Conservation (phyloP, 169 alveolate species). For the Plasmodium vivax region DNA sequence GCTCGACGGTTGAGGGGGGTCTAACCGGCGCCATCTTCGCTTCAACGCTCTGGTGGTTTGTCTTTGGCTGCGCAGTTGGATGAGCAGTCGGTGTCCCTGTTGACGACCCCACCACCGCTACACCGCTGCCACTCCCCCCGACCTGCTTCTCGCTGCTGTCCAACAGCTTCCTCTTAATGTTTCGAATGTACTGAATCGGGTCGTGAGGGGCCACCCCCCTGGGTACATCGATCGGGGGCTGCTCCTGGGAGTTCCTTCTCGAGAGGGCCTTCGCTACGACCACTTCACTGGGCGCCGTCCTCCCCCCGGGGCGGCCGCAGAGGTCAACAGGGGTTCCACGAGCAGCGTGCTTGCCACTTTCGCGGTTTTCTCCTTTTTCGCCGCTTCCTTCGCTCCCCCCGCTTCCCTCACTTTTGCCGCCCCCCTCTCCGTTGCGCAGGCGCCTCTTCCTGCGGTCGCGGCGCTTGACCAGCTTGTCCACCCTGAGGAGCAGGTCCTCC, state of each 20-base stretch:
- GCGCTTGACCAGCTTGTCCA: not conserved
- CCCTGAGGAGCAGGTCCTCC: not conserved
- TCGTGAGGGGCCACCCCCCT: not conserved
- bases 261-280: not conserved
- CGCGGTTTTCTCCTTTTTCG: not conserved
- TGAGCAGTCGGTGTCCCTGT: not conserved
- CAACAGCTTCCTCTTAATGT: not conserved
- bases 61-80: not conserved
- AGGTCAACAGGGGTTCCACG: not conserved
- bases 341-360: not conserved
- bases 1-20: not conserved
- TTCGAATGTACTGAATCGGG: not conserved
- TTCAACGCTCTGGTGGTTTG: not conserved
- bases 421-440: not conserved
- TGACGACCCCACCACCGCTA: not conserved
- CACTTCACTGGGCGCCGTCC: not conserved
- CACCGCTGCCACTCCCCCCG: not conserved
- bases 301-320: not conserved
- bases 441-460: not conserved
- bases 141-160: not conserved
- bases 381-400: not conserved
- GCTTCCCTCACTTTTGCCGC: not conserved
- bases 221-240: not conserved
- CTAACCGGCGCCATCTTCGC: not conserved
- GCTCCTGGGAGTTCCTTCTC: not conserved